These are phyloP conservation scores for Hibiscus trionum DNA, from an alignment of 345 rosid species.

Conservation along the genomic window DNA sequence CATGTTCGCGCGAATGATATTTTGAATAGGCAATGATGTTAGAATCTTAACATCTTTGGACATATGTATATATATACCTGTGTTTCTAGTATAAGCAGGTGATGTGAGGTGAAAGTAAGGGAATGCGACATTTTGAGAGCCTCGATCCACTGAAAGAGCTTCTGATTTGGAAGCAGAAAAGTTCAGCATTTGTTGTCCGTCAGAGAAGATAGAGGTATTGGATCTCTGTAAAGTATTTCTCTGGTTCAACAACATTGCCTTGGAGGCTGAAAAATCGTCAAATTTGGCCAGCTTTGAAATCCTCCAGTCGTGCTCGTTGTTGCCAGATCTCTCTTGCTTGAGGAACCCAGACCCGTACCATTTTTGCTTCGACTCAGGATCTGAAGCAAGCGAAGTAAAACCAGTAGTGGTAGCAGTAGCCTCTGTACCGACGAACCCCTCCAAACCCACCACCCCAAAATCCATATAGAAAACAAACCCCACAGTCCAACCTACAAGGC, in stretches of 20 bases:
- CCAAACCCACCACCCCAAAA: slow-evolving; percentile 46
- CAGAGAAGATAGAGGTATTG: slow-evolving; percentile 28
- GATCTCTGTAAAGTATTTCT: slow-evolving; percentile 31
- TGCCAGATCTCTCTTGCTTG: slow-evolving; percentile 43
- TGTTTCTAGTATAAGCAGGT: slow-evolving; percentile 27
- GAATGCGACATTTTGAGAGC: slow-evolving; percentile 26
- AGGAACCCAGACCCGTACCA: slow-evolving; percentile 54
- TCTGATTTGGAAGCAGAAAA: slow-evolving; percentile 55
- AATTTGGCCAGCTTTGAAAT: slow-evolving; percentile 41
- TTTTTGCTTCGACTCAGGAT: slow-evolving; percentile 43
- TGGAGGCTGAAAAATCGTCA: slow-evolving; percentile 24
- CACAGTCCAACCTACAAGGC: slow-evolving; percentile 6
- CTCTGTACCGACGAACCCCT: slow-evolving; percentile 37
- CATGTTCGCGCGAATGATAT: background rate
- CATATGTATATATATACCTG: slow-evolving; percentile 20
- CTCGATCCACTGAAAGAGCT: slow-evolving; percentile 14
- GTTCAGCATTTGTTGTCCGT: slow-evolving; percentile 46
- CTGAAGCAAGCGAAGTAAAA: slow-evolving; percentile 29
- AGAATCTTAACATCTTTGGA: background rate
- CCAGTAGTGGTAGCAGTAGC: slow-evolving; percentile 12
- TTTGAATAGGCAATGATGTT: background rate
- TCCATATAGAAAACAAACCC: slow-evolving; percentile 31
- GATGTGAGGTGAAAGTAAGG: slow-evolving; percentile 41
- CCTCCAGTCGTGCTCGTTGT: slow-evolving; percentile 39
- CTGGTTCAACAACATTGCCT: slow-evolving; percentile 33